Evolutionary conservation across 371 early-diverging fungal genomes (phyloP), one percentile per base, ranked within the genome.

Genomic region (Mucor plumbeus): DNA sequence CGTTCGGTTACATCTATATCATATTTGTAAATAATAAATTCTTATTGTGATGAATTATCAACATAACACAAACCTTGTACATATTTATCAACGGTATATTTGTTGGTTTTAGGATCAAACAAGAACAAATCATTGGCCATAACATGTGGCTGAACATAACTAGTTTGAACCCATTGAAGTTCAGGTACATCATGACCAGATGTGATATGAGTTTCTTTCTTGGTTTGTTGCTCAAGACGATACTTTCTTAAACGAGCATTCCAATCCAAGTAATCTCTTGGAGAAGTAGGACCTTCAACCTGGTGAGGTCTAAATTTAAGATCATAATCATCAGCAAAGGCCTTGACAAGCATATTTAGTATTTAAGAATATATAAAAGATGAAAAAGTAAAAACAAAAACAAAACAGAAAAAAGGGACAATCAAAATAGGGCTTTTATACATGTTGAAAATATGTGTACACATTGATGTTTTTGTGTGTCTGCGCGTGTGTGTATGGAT

Each of bases 271-370:
- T 70, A 70, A 1, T 74, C 74, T 53, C 68, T 60, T 36, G 74
- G 74, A 48, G 74, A 70, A 19, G 71, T 26, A 62, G 74, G 74
- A 19, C 74, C 74, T 55, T 74, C 74, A 5, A 74, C 56, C 59
- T 74, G 65, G 43, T 64, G 53, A 36, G 61, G 40, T 41, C 41
- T 70, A 40, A 74, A 61, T 40, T 70, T 74, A 68, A 74, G 74
- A 54, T 68, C 39, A 35, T 68, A 68, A 33, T 74, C 65, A 65
- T 68, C 71, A 57, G 68, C 53, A 40, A 61, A 74, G 61, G 74
- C 65, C 55, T 74, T 74, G 59, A 74, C 70, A 35, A 70, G 71
- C 74, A 74, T 74, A 38, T 38, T 38, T 38, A 9, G 4, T 38
- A 38, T 38, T 38, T 38, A 9, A 9, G 9, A 44, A 39, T n/a